Evolutionary conservation across 2,329 filamentous ascomycete species (phyloP), one percentile per base, ranked within the genome.

Genomic region (Capronia americana): DNA sequence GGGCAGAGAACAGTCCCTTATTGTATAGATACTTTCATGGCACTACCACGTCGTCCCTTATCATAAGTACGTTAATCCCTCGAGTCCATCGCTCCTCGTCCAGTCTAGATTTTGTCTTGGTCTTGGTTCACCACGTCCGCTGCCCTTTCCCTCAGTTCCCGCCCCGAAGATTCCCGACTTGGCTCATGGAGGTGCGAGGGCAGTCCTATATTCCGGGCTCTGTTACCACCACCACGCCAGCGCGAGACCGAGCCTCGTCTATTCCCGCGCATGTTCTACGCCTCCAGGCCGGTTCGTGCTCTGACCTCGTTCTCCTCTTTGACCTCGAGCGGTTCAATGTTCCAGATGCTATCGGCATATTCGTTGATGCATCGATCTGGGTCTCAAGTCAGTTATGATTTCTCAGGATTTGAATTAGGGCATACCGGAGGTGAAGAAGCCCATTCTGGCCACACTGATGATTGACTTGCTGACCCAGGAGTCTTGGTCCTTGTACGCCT

Each of bases 301-400:
- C 70, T 57, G 48, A 70, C 69, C 48, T 72, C 70, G 1, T 56
- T 59, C 55, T 73, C 74, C 32, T 79, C 75, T 71, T 79, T 78
- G 24, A 83, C 81, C 38, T 80, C 79, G 62, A 95, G 78, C 30
- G 94, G 93, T 83, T 98, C 94, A 46, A 97, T 84, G 76, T 98
- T 98, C 95, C 95, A 99, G 78, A 99, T 97, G 70, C 86, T 89
- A 78, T 99, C 94, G 0, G 95, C 95, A 80, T 99, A 99, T 84
- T 97, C 93, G 74, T 94, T 92, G 78, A 98, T 97, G 81, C 94
- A 97, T 46, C 94, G 87, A 78, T 98, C 94, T 70, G 48, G 32
- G 38, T 11, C 4, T 4, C 14, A 41, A n/a, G 58, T 70, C 30
- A 70, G 66, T 46, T 3, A 30, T 44, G 17, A 24, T 5, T 26